These are phyloP conservation scores for Trypanosoma lewisi DNA, from an alignment of 208 protist genomes.

Conservation along the genomic window DNA sequence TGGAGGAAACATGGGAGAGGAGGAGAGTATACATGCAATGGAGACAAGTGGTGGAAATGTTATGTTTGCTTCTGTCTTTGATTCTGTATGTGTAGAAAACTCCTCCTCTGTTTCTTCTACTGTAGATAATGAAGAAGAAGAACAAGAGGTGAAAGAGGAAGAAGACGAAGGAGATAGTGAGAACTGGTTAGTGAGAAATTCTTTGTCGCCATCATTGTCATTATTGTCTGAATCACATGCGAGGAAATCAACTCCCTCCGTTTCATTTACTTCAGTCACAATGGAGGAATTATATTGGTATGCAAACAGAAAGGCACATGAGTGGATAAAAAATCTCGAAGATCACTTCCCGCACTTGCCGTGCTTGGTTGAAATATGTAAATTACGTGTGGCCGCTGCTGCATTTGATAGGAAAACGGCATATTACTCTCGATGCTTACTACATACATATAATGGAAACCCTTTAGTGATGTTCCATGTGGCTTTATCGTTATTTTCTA, in stretches of 20 bases:
- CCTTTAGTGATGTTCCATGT: conserved; percentile 9
- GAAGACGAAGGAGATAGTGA: conserved; percentile 3
- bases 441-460: conserved; percentile 3
- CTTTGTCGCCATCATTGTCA: not conserved
- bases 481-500: conserved; percentile 18
- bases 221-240: not conserved
- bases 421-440: conserved; percentile 6
- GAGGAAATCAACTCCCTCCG: not conserved
- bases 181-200: not conserved
- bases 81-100: not conserved
- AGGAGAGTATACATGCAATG: not conserved
- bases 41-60: not conserved
- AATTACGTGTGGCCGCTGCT: conserved; percentile 17
- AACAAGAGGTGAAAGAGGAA: not conserved
- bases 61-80: not conserved
- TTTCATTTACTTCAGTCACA: not conserved
- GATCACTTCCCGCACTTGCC: conserved; percentile 8
- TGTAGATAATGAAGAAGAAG: not conserved
- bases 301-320: not conserved
- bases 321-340: conserved; percentile 17
- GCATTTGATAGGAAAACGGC: conserved; percentile 10
- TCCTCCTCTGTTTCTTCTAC: not conserved
- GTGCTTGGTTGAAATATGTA: conserved; percentile 13
- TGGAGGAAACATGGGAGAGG: not conserved
- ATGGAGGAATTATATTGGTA: conserved; percentile 21